Evolutionary conservation across 306 rosid species (phyloP).

Genomic region (Casuarina equisetifolia): DNA sequence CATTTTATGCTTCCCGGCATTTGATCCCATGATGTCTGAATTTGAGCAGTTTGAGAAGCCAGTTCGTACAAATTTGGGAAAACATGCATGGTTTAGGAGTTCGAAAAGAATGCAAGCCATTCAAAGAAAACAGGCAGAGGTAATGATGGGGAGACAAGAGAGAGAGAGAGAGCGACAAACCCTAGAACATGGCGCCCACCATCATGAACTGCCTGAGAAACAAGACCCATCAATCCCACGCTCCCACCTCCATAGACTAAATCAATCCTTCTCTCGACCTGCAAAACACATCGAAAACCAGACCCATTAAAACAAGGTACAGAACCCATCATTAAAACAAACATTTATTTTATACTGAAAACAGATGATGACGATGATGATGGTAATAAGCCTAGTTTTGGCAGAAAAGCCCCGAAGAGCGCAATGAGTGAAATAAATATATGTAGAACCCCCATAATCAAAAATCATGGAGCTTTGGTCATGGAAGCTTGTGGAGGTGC

Average conservation of each 20-base stretch:
- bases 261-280: slow-evolving; percentile 98
- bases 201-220: slow-evolving; percentile 99
- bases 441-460: slow-evolving; percentile 33
- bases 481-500: slow-evolving; percentile 43
- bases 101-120: slow-evolving; percentile 13
- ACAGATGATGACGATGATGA: not conserved
- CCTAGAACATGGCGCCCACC: slow-evolving; percentile 99
- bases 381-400: not conserved
- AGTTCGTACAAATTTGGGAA: slow-evolving; percentile 31
- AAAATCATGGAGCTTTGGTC: slow-evolving; percentile 38
- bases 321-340: slow-evolving; percentile 30
- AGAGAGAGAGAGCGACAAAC: slow-evolving; percentile 49
- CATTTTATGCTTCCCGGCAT: slow-evolving; percentile 24
- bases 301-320: slow-evolving; percentile 55
- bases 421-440: slow-evolving; percentile 11
- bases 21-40: slow-evolving; percentile 45
- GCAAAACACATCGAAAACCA: slow-evolving; percentile 41
- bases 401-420: slow-evolving; percentile 15
- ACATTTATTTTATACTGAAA: not conserved
- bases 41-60: slow-evolving; percentile 10
- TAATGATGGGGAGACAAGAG: slow-evolving; percentile 7
- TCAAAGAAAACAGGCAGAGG: slow-evolving; percentile 9
- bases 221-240: slow-evolving; percentile 98
- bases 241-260: slow-evolving; percentile 99
- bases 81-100: slow-evolving; percentile 33